Percentiles rank a stretch among this genome's conserved stretches.
Evolutionary conservation across 176 grass and related monocot genomes (phyloP).

Genomic region (Phoenix roebelenii): DNA sequence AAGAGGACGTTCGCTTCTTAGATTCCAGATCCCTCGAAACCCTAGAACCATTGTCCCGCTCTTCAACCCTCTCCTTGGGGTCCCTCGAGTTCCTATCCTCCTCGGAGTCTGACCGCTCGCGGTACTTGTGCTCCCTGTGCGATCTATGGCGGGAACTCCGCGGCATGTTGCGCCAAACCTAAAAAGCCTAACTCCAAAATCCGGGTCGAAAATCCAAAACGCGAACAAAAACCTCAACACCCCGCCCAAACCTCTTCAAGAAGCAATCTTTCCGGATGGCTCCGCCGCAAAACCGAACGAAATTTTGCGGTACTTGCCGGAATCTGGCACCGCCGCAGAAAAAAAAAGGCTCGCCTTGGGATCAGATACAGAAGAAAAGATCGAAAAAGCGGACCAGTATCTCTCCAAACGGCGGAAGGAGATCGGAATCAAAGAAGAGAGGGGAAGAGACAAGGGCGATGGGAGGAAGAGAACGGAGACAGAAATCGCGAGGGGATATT

Average conservation of each 20-base stretch:
- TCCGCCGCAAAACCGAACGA: neutral
- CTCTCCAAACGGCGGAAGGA: no score
- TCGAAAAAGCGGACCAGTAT: no score
- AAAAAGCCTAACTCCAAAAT: constrained; percentile 2
- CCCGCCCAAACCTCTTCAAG: neutral
- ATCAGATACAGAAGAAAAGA: no score
- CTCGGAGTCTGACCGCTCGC: constrained; percentile 14
- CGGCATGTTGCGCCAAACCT: constrained; percentile 15
- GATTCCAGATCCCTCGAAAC: neutral
- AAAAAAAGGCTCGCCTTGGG: neutral
- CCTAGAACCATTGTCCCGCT: neutral
- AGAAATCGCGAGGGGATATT: no score
- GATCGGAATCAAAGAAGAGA: no score
- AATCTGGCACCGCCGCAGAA: neutral
- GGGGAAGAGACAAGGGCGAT: no score
- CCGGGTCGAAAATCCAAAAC: no score
- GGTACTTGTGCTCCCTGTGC: constrained; percentile 14
- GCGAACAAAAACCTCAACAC: no score
- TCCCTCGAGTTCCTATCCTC: constrained; percentile 1
- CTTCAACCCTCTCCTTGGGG: constrained; percentile 3
- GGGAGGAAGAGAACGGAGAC: no score
- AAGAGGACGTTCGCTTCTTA: neutral
- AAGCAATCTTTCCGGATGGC: neutral
- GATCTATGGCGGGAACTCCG: constrained; percentile 12
- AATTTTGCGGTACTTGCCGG: neutral